Evolutionary conservation across 2,329 filamentous ascomycete species (phyloP).

Genomic region (Fusarium irregulare): DNA sequence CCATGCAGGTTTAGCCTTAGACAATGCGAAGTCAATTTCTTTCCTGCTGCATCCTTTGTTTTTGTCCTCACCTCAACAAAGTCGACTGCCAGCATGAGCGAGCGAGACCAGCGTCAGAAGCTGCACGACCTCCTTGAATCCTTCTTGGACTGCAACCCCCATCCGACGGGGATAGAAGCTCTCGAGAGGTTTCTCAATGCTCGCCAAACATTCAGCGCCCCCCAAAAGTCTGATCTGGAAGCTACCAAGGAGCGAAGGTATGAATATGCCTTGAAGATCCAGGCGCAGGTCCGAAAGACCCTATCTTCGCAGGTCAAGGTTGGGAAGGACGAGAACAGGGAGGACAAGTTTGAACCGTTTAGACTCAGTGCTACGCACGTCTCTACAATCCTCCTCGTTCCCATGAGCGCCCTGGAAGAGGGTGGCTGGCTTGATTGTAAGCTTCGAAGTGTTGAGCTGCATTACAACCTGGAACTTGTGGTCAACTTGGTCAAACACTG

Average conservation of each 20-base stretch:
- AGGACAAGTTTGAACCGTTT: background rate
- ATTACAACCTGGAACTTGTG: background rate
- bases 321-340: background rate
- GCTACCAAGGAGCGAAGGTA: background rate
- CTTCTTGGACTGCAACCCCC: background rate
- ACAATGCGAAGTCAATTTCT: background rate
- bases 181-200: background rate
- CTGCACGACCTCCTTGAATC: background rate
- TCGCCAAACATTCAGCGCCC: background rate
- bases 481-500: background rate
- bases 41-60: background rate
- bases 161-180: background rate
- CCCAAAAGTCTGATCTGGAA: background rate
- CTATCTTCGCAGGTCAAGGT: background rate
- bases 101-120: background rate
- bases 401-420: background rate
- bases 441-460: background rate
- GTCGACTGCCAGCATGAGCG: background rate
- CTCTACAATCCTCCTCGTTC: background rate
- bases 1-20: background rate
- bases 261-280: background rate
- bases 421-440: background rate
- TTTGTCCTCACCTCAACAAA: background rate
- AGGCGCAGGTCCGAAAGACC: background rate
- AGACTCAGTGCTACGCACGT: background rate